phyloP scores from a whole-genome alignment of 2,329 filamentous ascomycete species.

The Calonectria leucothoes region DNA sequence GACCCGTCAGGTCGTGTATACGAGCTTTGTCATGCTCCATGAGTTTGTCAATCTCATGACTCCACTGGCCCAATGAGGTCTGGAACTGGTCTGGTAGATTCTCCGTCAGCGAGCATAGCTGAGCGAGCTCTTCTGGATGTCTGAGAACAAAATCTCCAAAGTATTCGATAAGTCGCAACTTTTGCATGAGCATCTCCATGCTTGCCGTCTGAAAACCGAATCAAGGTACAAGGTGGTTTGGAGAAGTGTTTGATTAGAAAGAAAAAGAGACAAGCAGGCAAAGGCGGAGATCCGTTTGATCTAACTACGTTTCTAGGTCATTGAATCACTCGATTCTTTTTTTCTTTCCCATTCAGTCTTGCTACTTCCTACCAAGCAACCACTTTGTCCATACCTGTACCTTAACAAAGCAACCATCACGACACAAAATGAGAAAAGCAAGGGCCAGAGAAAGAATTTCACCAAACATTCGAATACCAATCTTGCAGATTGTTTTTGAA shows the following conservation, averaged over 20 bases:
- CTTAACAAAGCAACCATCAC: not conserved
- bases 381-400: not conserved
- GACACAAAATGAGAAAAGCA: too few relatives aligned
- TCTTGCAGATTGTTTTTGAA: too few relatives aligned
- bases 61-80: not conserved
- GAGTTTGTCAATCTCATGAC: not conserved
- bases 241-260: not conserved
- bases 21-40: not conserved
- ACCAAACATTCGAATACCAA: not conserved
- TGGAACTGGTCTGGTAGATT: not conserved
- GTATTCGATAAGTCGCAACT: not conserved
- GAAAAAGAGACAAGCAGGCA: not conserved
- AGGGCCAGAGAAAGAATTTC: fast-evolving
- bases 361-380: not conserved
- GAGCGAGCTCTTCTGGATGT: not conserved
- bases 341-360: not conserved
- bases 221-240: not conserved
- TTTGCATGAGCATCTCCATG: not conserved
- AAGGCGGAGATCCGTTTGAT: not conserved
- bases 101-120: not conserved
- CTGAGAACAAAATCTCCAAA: not conserved
- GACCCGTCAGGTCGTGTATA: not conserved
- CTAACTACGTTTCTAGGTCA: not conserved
- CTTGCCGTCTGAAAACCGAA: not conserved
- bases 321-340: too few relatives aligned